Evolutionary conservation across 2,329 filamentous ascomycete species (phyloP), one percentile per base, ranked within the genome.

Genomic region (Eurotiales sp.): DNA sequence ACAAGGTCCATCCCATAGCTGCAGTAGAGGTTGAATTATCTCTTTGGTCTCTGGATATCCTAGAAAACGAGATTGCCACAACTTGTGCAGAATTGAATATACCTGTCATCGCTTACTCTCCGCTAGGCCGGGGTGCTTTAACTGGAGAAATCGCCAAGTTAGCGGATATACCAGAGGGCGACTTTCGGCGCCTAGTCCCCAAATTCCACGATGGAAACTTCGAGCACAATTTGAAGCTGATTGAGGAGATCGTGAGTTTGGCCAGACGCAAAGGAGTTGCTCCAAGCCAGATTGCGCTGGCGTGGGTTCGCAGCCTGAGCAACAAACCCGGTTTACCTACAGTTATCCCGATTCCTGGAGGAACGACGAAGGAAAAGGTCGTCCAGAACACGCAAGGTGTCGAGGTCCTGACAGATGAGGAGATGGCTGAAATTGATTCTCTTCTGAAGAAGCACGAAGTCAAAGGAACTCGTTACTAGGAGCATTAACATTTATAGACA

Each of bases 11-110:
- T 56, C 80, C 79, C 14, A 78, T 85, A 46, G 72, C 74, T 1
- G 76, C 77, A 1, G 81, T 85, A 5, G 83, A 86, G 59, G 77
- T 83, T 25, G 82, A 85, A 61, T 71, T 84, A 52, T 80, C 76
- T 14, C 69, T 84, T 2, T 85, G 76, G 71, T 70, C 71, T 8
- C 79, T 78, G 2, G 76, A 82, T 23, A 77, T 82, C 39, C 64
- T 84, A 3, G 64, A 77, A 21, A 84, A 85, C 55, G 82, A 77
- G 22, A 73, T 85, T 1, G 78, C 79, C 3, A 63, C 72, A 51
- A 73, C 77, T 1, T 84, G 82, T 56, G 76, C 73, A 1, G 77
- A 82, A 61, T 69, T 82, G 1, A 69, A 72, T 23, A 84, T 85
- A 46, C 80, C 81, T 0, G 70, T 85, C 41, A 65, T 83, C 12